Evolutionary conservation across 805 yeast species (phyloP).

Genomic region (Saccharomyces paradoxus): DNA sequence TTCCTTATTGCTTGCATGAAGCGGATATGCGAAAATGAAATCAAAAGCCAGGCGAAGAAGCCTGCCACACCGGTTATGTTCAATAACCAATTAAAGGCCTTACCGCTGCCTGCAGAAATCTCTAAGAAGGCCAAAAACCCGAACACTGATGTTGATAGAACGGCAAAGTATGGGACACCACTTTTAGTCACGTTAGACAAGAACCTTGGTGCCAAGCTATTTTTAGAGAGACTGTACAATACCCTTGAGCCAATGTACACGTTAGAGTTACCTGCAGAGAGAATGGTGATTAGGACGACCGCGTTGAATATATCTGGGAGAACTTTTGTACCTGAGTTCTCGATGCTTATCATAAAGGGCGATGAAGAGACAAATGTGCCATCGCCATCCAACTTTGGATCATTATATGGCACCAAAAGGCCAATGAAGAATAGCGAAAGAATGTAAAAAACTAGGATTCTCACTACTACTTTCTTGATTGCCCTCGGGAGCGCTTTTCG

Average conservation of each 20-base stretch:
- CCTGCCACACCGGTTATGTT: slow-evolving; percentile 70
- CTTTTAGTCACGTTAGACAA: slow-evolving; percentile 40
- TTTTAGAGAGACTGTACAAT: slow-evolving; percentile 49
- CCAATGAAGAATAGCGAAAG: slow-evolving; percentile 56
- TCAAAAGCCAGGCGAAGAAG: slow-evolving; percentile 59
- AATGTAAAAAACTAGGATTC: slow-evolving; percentile 57
- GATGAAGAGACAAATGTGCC: slow-evolving; percentile 41
- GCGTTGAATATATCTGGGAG: slow-evolving; percentile 62
- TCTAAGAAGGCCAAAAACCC: slow-evolving; percentile 54
- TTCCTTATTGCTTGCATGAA: slow-evolving; percentile 53
- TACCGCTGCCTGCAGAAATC: slow-evolving; percentile 40
- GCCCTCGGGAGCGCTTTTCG: slow-evolving; percentile 59
- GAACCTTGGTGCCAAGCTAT: slow-evolving; percentile 45
- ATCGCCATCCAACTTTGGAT: slow-evolving; percentile 36
- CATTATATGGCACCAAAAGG: slow-evolving; percentile 55
- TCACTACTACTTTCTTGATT: slow-evolving; percentile 51
- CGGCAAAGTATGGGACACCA: slow-evolving; percentile 55
- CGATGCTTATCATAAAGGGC: slow-evolving; percentile 61
- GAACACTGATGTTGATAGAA: slow-evolving; percentile 45
- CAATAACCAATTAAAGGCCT: slow-evolving; percentile 59
- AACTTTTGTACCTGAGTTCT: slow-evolving; percentile 52
- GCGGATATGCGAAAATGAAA: slow-evolving; percentile 52
- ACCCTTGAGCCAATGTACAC: slow-evolving; percentile 60
- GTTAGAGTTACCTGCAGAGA: slow-evolving; percentile 71
- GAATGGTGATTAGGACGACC: slow-evolving; percentile 50